These are phyloP conservation scores for Emergomyces pasteurianus DNA, from an alignment of 2,329 filamentous ascomycete genomes.

Conservation along the genomic window DNA sequence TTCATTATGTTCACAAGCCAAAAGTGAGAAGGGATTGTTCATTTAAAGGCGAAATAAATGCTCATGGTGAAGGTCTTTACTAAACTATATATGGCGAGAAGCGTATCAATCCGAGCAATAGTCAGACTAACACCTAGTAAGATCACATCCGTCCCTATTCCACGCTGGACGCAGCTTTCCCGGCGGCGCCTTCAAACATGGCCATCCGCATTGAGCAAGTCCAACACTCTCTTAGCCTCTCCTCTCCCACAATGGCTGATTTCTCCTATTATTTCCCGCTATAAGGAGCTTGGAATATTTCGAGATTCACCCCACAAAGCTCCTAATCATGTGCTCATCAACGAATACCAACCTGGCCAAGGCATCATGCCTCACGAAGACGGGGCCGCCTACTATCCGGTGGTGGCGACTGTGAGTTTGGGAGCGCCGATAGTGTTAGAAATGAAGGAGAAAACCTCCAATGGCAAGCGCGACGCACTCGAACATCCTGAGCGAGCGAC, in stretches of 20 bases:
- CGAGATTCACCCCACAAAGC: constrained; percentile 55
- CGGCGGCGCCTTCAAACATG: constrained; percentile 84
- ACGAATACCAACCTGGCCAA: constrained; percentile 76
- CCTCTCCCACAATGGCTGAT: constrained; percentile 62
- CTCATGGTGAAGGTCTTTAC: background rate
- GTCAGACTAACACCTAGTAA: constrained; percentile 14
- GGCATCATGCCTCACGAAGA: constrained; percentile 99
- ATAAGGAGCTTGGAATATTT: constrained; percentile 40
- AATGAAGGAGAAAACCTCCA: constrained; percentile 49
- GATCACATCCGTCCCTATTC: constrained; percentile 53
- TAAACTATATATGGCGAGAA: background rate
- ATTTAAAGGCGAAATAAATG: background rate
- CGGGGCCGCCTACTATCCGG: constrained; percentile 70
- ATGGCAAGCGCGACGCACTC: constrained; percentile 27
- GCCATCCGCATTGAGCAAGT: constrained; percentile 68
- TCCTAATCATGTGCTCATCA: constrained; percentile 87
- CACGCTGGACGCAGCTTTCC: constrained; percentile 77
- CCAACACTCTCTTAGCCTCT: constrained; percentile 60
- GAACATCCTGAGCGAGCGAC: constrained; percentile 32
- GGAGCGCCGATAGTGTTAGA: constrained; percentile 68
- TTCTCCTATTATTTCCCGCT: constrained; percentile 52
- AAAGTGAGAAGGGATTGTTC: background rate
- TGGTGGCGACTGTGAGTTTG: constrained; percentile 84
- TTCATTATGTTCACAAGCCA: background rate
- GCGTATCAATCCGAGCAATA: background rate